Conservation (phyloP, 2,329 filamentous ascomycete genomes). For the Phaeosphaeriaceae sp. region DNA sequence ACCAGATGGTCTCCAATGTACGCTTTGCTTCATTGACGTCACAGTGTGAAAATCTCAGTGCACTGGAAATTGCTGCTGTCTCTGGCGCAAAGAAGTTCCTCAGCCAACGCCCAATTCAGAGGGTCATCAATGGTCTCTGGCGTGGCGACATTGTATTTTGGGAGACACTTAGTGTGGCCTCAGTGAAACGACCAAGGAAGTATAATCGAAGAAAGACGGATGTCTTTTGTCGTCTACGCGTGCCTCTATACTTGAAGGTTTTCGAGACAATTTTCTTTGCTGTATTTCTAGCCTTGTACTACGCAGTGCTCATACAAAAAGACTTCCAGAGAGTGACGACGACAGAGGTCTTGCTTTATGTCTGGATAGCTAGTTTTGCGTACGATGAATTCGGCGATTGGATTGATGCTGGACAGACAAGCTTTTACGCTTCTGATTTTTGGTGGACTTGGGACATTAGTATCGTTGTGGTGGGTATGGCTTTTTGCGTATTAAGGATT, state of each 20-base stretch:
- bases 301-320: conserved; percentile 79
- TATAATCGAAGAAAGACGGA: conserved; percentile 64
- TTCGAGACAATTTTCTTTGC: conserved; percentile 85
- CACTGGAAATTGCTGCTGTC: conserved; percentile 83
- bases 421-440: conserved; percentile 55
- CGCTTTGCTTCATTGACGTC: conserved; percentile 68
- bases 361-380: conserved; percentile 87
- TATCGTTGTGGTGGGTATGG: conserved; percentile 74
- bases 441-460: conserved; percentile 44
- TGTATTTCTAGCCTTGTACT: conserved; percentile 79
- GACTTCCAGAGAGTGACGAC: conserved; percentile 69
- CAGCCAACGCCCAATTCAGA: conserved; percentile 79
- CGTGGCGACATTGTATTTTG: conserved; percentile 83
- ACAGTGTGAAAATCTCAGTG: conserved; percentile 80
- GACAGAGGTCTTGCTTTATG: conserved; percentile 75
- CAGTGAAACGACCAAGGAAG: conserved; percentile 76
- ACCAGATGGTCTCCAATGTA: conserved; percentile 38
- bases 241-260: conserved; percentile 82
- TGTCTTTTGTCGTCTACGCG: conserved; percentile 70
- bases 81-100: conserved; percentile 85
- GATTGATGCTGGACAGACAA: conserved; percentile 80
- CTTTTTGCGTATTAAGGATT: conserved; percentile 72
- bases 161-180: conserved; percentile 75
- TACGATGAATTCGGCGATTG: conserved; percentile 81
- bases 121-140: conserved; percentile 85